These are phyloP conservation scores for Penicillium psychrosexuale DNA, from an alignment of 2,329 filamentous ascomycete genomes.

Conservation along the genomic window DNA sequence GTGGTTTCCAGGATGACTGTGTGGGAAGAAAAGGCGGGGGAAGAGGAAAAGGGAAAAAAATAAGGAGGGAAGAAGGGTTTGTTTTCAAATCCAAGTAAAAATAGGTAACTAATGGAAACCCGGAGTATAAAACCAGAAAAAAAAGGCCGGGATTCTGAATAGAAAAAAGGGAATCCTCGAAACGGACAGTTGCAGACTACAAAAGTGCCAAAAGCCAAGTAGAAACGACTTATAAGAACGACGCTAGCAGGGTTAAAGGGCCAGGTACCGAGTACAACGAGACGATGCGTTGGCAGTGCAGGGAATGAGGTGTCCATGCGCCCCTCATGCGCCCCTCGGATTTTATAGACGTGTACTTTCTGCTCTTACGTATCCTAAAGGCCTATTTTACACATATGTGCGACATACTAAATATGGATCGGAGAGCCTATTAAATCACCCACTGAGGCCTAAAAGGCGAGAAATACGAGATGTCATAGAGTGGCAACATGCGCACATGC, in stretches of 20 bases:
- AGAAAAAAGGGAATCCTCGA: constrained; percentile 24
- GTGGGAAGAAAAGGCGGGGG: constrained; percentile 4
- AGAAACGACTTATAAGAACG: not conserved
- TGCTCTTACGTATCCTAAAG: not conserved
- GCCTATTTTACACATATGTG: not conserved
- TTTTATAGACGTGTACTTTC: constrained; percentile 4
- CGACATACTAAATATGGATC: not conserved
- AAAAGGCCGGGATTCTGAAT: not conserved
- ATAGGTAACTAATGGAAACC: not conserved
- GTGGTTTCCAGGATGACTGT: constrained; percentile 18
- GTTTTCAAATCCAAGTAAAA: constrained; percentile 6
- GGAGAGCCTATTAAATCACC: not conserved
- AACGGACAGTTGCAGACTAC: constrained; percentile 30
- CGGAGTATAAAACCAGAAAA: not conserved
- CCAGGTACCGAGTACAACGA: constrained; percentile 20
- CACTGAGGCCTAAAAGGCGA: not conserved
- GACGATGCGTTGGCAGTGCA: constrained; percentile 34
- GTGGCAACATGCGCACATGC: constrained; percentile 6
- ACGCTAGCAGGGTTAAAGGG: not conserved
- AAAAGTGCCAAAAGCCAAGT: constrained; percentile 7
- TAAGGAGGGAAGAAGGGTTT: constrained; percentile 4
- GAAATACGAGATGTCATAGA: not conserved
- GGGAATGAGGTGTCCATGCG: constrained; percentile 26
- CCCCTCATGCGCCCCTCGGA: constrained; percentile 29
- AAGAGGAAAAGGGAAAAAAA: not conserved